A percentile compares a stretch with the other conserved stretches of the same genome.
phyloP scores from a whole-genome alignment of 2,329 filamentous ascomycete genomes.

The Talaromyces sp. region DNA sequence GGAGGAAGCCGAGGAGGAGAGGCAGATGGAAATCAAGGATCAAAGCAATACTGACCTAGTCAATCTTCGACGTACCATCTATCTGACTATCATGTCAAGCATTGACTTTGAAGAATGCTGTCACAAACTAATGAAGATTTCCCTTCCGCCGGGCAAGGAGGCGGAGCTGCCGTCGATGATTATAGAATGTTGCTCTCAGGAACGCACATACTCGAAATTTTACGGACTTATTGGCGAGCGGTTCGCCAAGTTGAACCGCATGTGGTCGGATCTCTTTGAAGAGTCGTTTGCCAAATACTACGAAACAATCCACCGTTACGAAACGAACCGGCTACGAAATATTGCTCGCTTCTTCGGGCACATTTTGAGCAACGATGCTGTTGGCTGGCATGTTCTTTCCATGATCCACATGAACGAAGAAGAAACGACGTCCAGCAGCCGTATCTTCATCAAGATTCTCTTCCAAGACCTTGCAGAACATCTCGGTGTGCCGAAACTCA shows the following conservation, averaged over 20 bases:
- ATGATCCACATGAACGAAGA: slow-evolving; percentile 89
- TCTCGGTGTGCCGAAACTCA: slow-evolving; percentile 74
- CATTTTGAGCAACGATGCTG: slow-evolving; percentile 76
- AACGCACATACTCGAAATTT: slow-evolving; percentile 96
- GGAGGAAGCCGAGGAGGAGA: slow-evolving; percentile 71
- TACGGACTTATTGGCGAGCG: slow-evolving; percentile 91
- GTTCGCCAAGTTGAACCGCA: slow-evolving; percentile 89
- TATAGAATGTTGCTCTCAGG: slow-evolving; percentile 92
- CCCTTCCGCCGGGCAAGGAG: slow-evolving; percentile 79
- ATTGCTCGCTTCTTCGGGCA: slow-evolving; percentile 94
- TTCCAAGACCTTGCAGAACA: slow-evolving; percentile 89
- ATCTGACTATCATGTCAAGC: slow-evolving; percentile 94
- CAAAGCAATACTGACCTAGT: slow-evolving; percentile 94
- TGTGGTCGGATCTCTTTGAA: slow-evolving; percentile 93
- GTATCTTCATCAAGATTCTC: slow-evolving; percentile 97
- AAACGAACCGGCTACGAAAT: slow-evolving; percentile 91
- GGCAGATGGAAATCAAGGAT: slow-evolving; percentile 92
- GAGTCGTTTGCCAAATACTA: slow-evolving; percentile 88
- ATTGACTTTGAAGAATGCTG: slow-evolving; percentile 94
- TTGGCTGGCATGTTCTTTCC: slow-evolving; percentile 86
- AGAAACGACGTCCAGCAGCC: slow-evolving; percentile 90
- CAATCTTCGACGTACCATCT: slow-evolving; percentile 88
- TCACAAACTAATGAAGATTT: slow-evolving; percentile 94
- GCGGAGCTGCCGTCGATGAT: slow-evolving; percentile 93
- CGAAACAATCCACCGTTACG: slow-evolving; percentile 93